These are phyloP conservation scores for Paspalum notatum DNA, from an alignment of 176 grass and related monocot genomes.

Conservation along the genomic window DNA sequence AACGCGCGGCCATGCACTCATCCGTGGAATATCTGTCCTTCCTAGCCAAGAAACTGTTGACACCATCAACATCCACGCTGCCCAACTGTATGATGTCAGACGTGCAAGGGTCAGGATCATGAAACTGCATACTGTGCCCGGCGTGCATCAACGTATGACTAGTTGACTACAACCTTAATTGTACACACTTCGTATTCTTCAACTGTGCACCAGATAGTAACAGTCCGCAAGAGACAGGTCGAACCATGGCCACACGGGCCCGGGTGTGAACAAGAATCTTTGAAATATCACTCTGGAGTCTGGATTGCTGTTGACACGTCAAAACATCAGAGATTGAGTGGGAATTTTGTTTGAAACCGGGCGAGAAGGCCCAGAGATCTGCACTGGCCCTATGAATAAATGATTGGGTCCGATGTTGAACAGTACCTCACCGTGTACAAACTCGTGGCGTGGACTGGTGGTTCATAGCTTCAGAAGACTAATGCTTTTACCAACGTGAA, in stretches of 20 bases:
- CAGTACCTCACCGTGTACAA: constrained; percentile 17
- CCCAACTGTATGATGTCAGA: not conserved
- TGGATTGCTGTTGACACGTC: constrained; percentile 10
- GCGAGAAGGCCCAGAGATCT: not conserved
- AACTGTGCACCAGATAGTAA: not conserved
- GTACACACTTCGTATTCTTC: not conserved
- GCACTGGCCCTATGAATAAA: not conserved
- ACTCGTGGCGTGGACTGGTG: not conserved
- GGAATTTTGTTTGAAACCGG: constrained; percentile 26
- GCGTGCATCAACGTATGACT: not conserved
- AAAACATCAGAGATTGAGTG: constrained; percentile 27
- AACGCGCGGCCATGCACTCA: not conserved
- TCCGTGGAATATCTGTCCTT: not conserved
- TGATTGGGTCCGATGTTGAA: not conserved
- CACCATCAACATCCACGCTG: constrained; percentile 17
- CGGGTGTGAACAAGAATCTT: not conserved
- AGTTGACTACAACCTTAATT: not conserved
- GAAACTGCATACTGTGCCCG: not conserved
- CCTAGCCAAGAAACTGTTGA: not conserved
- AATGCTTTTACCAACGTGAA: constrained; percentile 18
- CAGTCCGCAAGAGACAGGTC: not conserved
- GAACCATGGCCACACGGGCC: not conserved
- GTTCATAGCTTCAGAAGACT: constrained; percentile 25
- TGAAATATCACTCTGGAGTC: not conserved
- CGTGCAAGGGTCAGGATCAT: not conserved